Base-by-base conservation (phyloP, 176 grass and related monocot species). In the Triticum urartu region DNA sequence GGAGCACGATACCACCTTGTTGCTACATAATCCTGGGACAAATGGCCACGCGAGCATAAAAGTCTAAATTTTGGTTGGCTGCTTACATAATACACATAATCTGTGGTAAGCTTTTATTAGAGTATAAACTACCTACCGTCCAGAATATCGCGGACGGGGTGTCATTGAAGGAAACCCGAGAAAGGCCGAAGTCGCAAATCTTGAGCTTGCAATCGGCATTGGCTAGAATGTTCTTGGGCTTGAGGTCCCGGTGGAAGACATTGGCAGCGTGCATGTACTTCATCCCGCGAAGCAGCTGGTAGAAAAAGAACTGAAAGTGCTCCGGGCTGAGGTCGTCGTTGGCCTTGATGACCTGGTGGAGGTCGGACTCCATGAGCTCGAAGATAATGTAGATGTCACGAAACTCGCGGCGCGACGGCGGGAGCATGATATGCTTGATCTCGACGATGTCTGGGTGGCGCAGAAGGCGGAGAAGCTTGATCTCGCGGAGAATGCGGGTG, bases 351-450 rank as follows among this genome's bases (percentile, higher is more conserved):
- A 95, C 94, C 88, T 95, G 91, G 79, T 95, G 94, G 78, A 93
- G 83, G 67, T 95, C 94, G 18, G 91, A 93, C 67, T 95, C 94
- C 94, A 95, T 95, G 50, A 95, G 89, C 78, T 95, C 94, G 83
- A 95, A 95, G 78, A 95, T 48, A 35, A 95, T 79, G 66, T 83
- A 95, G 64, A 95, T 95, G 83, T 93, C 91, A 38, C 72, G 87
- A n/a, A 95, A 95, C 73, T 93, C 91, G 78, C 87, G 88, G 58
- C 91, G 85, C 24, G 91, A 91, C 7, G 91, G 91, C 28, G 91
- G 91, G 59, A 95, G 91, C 91, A 95, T 95, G 85, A 95, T 95
- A 25, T 95, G 91, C 87, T 93, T 95, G 72, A 95, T 95, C 86
- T 89, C 78, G 43, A 95, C 94, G 54, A 95, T 85, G 85, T 93